Base-by-base conservation (phyloP, 441 rosid genomes). In the Adansonia rubrostipa region DNA sequence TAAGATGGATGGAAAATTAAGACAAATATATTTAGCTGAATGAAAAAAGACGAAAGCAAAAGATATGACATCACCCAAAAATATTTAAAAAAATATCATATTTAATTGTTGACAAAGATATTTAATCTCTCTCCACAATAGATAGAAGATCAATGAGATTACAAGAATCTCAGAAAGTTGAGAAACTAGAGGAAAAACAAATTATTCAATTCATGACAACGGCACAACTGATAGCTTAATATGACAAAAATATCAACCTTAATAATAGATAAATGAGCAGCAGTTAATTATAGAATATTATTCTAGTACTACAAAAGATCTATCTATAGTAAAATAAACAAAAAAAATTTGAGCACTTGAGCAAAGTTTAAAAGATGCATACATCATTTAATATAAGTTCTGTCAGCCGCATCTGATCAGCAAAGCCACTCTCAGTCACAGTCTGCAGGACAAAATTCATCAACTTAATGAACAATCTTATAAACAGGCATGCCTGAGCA, bases 361-460 rank as follows among this genome's bases (percentile, higher is more conserved):
- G 75, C 36, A 61, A 50, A 77, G 76, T 64, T 71, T 33, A 24
- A 54, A 9, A 73, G 81, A 78, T 85, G 80, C 96, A 81, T 90
- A 97, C 99, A 88, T 93, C 97, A 78, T 88, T 92, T 84, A 93
- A 82, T 82, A 97, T 84, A 78, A 97, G 95, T 80, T 93, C 99
- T 20, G 87, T 84, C 86, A 95, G 82, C 77, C 91, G 92, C 85
- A 89, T 93, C 83, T 95, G 98, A 88, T 95, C 98, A 22, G 92
- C 90, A 84, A 97, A 85, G 82, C 97, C 93, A 85, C 96, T 90
- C 83, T 95, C 99, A 61, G 92, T 87, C 83, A 95, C 88, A 81
- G 93, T 95, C 99, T 95, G 92, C 88, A 91, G 81, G 68, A 64
- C 8, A 78, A 75, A 80, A 82, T 66, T 36, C 53, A 80, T 60